A percentile compares a stretch with the other conserved stretches of the same genome.
Evolutionary conservation across 805 yeast species (phyloP).

Genomic region (Candida tallmaniae): DNA sequence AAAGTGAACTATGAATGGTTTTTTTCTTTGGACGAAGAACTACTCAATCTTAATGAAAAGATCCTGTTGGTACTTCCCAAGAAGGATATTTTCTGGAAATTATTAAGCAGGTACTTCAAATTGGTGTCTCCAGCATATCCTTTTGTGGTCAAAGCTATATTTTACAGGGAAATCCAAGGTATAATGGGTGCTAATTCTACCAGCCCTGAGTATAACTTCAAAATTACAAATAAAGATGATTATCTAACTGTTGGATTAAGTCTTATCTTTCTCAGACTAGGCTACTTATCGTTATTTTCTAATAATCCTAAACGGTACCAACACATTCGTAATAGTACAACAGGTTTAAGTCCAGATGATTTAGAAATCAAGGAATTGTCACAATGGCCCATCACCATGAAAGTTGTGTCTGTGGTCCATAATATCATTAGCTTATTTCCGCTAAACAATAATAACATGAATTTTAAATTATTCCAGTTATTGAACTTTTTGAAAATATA

Average conservation of each 20-base stretch:
- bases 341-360: not conserved
- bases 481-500: conserved; percentile 20
- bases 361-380: not conserved
- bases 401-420: not conserved
- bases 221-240: conserved; percentile 33
- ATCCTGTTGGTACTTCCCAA: conserved; percentile 24
- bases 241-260: conserved; percentile 33
- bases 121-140: conserved; percentile 44
- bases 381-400: conserved; percentile 1
- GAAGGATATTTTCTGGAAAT: conserved; percentile 30
- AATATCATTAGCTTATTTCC: not conserved
- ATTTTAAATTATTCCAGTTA: conserved; percentile 2
- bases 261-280: conserved; percentile 34
- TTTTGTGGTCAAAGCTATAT: conserved; percentile 32
- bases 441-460: not conserved
- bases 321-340: not conserved
- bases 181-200: conserved; percentile 24
- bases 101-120: conserved; percentile 37
- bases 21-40: conserved; percentile 3
- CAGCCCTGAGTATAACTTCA: conserved; percentile 17
- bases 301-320: not conserved
- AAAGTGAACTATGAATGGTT: not conserved
- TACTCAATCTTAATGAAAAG: not conserved
- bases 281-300: conserved; percentile 20
- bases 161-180: conserved; percentile 20